Conservation (phyloP, 495 filamentous ascomycete genomes). For the Staphylotrichum longicolle region DNA sequence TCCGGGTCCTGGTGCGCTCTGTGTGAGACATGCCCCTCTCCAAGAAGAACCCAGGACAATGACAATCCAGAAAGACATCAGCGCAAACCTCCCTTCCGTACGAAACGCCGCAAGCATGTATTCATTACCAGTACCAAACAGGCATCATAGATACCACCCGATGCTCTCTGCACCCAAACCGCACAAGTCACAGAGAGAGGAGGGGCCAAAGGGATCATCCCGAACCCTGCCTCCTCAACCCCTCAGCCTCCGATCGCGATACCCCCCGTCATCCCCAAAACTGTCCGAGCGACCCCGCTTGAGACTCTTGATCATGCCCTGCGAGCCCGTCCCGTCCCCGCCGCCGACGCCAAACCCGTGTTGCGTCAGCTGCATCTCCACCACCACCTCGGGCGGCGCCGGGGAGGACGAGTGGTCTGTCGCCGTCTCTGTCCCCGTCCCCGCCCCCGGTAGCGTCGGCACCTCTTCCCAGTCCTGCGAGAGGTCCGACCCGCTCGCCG, state of each 20-base stretch:
- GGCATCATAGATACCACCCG: not conserved
- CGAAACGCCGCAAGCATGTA: not conserved
- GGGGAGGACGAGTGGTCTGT: no score
- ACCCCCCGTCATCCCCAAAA: not conserved
- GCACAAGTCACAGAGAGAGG: not conserved
- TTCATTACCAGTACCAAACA: not conserved
- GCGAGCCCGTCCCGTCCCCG: not conserved
- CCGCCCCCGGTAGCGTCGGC: not conserved
- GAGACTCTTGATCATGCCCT: not conserved
- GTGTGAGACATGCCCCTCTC: no score
- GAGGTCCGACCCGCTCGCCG: slow-evolving; percentile 13
- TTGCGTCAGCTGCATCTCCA: not conserved
- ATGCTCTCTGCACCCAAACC: not conserved
- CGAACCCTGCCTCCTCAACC: not conserved
- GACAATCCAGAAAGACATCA: no score
- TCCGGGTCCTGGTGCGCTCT: no score
- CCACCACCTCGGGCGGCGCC: no score
- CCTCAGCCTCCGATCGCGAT: not conserved
- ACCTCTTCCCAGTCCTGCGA: slow-evolving; percentile 29
- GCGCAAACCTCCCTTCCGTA: no score
- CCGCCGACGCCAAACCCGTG: not conserved
- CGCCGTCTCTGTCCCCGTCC: no score
- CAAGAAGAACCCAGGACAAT: no score
- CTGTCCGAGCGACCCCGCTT: slow-evolving; percentile 7
- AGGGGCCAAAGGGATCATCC: no score